Percentiles rank a stretch among this genome's conserved stretches.
These are phyloP conservation scores for Amylocystis lapponica DNA, from an alignment of 768 basidiomycete species.

Conservation along the genomic window DNA sequence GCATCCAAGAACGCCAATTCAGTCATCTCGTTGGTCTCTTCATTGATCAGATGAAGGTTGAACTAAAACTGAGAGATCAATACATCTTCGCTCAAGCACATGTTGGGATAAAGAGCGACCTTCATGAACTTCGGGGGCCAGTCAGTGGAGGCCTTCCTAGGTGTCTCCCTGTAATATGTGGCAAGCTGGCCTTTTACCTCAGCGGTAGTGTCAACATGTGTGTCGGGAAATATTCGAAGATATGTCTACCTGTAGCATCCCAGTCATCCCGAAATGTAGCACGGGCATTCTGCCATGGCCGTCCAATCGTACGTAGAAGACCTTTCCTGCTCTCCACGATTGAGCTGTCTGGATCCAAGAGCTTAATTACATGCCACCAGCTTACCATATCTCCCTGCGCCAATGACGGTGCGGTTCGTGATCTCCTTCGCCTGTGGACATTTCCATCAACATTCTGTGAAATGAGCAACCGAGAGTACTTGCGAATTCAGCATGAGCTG, in stretches of 20 bases:
- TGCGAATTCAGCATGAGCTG: constrained; percentile 58
- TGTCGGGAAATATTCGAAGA: neutral
- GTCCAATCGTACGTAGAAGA: constrained; percentile 61
- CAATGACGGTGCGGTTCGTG: constrained; percentile 39
- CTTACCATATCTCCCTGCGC: constrained; percentile 51
- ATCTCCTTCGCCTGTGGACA: constrained; percentile 46
- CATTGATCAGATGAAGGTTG: constrained; percentile 51
- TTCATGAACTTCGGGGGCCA: constrained; percentile 72
- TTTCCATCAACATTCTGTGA: neutral
- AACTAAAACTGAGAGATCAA: constrained; percentile 35
- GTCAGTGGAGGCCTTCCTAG: constrained; percentile 32
- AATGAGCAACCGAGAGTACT: constrained; percentile 22
- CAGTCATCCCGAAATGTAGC: constrained; percentile 83
- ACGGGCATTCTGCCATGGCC: constrained; percentile 61
- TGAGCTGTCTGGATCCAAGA: neutral
- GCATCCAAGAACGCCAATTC: constrained; percentile 70
- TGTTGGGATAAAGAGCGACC: constrained; percentile 25
- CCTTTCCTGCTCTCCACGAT: constrained; percentile 39
- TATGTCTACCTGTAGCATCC: constrained; percentile 57
- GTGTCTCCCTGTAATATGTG: constrained; percentile 43
- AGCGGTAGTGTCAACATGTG: no score
- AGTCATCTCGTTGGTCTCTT: constrained; percentile 28
- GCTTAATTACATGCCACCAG: neutral
- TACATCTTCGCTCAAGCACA: neutral
- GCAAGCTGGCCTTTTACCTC: constrained; percentile 47